Evolutionary conservation across 1,284 basidiomycete genomes (phyloP).

Genomic region (Ustilago lituana): DNA sequence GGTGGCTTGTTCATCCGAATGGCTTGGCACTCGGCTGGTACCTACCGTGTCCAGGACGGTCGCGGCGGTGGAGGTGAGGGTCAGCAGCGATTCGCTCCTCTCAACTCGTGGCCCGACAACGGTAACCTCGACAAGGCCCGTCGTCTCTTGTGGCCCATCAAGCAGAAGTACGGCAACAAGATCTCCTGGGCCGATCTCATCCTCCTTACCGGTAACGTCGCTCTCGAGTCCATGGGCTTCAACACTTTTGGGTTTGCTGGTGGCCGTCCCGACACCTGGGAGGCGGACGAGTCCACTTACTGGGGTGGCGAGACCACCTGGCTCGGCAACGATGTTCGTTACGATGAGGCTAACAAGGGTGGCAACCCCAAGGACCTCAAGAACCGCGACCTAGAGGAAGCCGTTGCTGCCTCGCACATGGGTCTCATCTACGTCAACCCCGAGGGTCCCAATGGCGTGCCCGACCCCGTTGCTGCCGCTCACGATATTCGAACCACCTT

Average conservation of each 20-base stretch:
- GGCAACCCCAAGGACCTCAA: slow-evolving; percentile 36
- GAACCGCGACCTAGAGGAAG: slow-evolving; percentile 36
- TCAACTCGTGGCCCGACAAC: slow-evolving; percentile 49
- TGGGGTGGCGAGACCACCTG: slow-evolving; percentile 48
- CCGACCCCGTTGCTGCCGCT: slow-evolving; percentile 39
- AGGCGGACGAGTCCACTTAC: slow-evolving; percentile 46
- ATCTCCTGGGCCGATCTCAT: slow-evolving; percentile 42
- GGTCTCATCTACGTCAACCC: slow-evolving; percentile 49
- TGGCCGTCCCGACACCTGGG: slow-evolving; percentile 43
- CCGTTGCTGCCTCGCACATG: slow-evolving; percentile 38
- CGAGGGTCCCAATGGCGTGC: slow-evolving; percentile 40
- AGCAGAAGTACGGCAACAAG: slow-evolving; percentile 48
- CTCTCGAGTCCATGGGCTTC: slow-evolving; percentile 47
- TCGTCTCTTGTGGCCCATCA: slow-evolving; percentile 46
- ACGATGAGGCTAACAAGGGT: slow-evolving; percentile 32
- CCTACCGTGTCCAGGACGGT: slow-evolving; percentile 45
- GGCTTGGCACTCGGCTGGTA: slow-evolving; percentile 44
- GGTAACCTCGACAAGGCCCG: slow-evolving; percentile 43
- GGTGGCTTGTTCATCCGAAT: slow-evolving; percentile 45
- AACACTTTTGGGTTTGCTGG: slow-evolving; percentile 46
- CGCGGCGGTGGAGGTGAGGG: slow-evolving; percentile 43
- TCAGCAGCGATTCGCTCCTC: slow-evolving; percentile 43
- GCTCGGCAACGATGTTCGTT: slow-evolving; percentile 45
- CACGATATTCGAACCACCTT: slow-evolving; percentile 44
- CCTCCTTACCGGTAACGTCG: slow-evolving; percentile 38